Evolutionary conservation across 805 yeast species (phyloP).

Genomic region (Wickerhamomyces hampshirensis): DNA sequence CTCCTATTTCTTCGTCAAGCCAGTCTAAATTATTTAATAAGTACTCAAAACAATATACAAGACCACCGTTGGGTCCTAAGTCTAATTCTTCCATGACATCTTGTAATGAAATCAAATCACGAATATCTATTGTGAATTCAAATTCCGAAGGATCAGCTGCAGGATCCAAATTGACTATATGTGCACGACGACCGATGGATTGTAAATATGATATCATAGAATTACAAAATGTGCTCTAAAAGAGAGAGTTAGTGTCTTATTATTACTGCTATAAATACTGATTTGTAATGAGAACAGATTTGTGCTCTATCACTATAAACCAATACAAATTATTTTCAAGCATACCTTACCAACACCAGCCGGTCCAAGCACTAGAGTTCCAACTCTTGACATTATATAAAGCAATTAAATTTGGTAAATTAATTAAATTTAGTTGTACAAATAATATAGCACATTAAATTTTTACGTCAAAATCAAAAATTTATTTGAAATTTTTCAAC

Average conservation of each 20-base stretch:
- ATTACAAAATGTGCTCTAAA: slow-evolving; percentile 77
- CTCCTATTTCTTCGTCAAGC: slow-evolving; percentile 97
- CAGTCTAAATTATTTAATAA: slow-evolving; percentile 87
- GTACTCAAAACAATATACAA: slow-evolving; percentile 91
- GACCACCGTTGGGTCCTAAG: slow-evolving; percentile 92
- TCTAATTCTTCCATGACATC: slow-evolving; percentile 95
- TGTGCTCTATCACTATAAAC: too few species aligned
- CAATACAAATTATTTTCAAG: too few species aligned
- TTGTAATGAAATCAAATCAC: slow-evolving; percentile 83
- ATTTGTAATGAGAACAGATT: neutral
- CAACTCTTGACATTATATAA: slow-evolving; percentile 79
- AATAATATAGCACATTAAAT: too few species aligned
- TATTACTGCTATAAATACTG: slow-evolving; percentile 1
- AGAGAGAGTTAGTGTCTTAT: neutral
- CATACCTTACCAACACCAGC: slow-evolving; percentile 88
- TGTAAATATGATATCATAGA: slow-evolving; percentile 85
- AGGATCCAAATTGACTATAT: slow-evolving; percentile 92
- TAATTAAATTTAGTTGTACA: too few species aligned
- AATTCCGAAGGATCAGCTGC: slow-evolving; percentile 93
- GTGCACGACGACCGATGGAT: slow-evolving; percentile 86
- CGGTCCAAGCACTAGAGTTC: slow-evolving; percentile 91
- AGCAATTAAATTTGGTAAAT: too few species aligned
- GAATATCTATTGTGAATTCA: slow-evolving; percentile 87
- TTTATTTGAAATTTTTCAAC: too few species aligned
- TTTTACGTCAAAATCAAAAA: too few species aligned